Percentiles rank a stretch among this genome's conserved stretches.
phyloP scores from a whole-genome alignment of 345 rosid genomes.

The Euphorbia lathyris region DNA sequence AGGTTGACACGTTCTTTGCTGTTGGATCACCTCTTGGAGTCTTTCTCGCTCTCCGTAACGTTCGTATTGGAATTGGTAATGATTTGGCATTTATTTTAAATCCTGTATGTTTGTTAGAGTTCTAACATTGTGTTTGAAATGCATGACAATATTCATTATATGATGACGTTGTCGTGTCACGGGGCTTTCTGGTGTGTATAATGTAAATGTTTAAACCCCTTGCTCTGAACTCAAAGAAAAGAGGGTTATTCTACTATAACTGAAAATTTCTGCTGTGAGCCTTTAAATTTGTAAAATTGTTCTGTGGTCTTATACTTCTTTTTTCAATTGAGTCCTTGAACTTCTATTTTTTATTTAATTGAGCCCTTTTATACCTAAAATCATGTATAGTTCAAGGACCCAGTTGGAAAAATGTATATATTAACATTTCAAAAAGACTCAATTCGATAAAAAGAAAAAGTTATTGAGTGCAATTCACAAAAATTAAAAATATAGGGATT shows the following conservation, averaged over 20 bases:
- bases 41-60: constrained; percentile 88
- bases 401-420: too few relatives aligned
- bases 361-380: too few relatives aligned
- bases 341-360: too few relatives aligned
- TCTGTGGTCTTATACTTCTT: background rate
- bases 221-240: background rate
- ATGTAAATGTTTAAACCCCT: background rate
- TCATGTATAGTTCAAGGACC: too few relatives aligned
- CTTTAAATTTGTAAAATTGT: background rate
- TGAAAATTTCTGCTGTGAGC: background rate
- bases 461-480: too few relatives aligned
- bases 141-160: background rate
- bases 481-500: too few relatives aligned
- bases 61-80: constrained; percentile 87
- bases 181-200: background rate
- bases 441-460: too few relatives aligned
- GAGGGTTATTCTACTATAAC: background rate
- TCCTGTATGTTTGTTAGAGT: background rate
- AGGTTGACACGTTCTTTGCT: constrained; percentile 98
- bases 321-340: background rate
- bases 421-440: too few relatives aligned
- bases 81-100: background rate
- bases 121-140: background rate
- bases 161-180: background rate
- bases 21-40: constrained; percentile 99